Percentiles rank a stretch among this genome's conserved stretches.
Conservation (phyloP, 495 filamentous ascomycete genomes). For the Penicillium longicatenatum region DNA sequence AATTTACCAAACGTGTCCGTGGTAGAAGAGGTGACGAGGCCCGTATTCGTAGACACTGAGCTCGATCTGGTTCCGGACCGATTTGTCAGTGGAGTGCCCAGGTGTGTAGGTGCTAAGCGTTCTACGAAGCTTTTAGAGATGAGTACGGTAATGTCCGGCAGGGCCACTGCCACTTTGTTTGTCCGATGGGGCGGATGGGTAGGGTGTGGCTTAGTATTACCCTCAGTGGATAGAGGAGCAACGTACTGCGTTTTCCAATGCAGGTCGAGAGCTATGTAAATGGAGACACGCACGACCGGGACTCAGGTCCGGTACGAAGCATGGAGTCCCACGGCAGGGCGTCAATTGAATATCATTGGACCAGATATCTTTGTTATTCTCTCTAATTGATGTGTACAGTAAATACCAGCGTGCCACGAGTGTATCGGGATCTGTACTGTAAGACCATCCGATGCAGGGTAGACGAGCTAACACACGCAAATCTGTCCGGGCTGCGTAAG, state of each 20-base stretch:
- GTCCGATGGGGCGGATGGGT: no score
- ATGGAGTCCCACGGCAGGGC: no score
- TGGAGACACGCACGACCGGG: no score
- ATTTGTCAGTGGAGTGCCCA: not conserved
- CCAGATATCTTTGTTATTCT: not conserved
- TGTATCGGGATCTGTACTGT: not conserved
- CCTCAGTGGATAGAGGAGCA: no score
- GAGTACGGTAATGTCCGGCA: no score
- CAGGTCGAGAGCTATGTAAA: no score
- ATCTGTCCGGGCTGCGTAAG: constrained; percentile 26
- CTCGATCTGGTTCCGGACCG: not conserved
- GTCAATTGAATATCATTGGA: not conserved
- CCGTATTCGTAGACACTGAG: not conserved
- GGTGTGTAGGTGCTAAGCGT: not conserved
- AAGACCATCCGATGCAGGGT: constrained; percentile 1
- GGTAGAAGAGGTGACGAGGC: not conserved
- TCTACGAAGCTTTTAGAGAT: not conserved
- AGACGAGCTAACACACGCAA: not conserved
- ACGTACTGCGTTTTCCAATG: no score
- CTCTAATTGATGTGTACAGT: not conserved
- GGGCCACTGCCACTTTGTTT: no score
- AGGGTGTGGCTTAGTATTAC: no score
- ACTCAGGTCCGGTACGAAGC: no score
- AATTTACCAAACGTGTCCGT: not conserved
- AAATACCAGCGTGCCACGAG: not conserved